Conservation (phyloP, 164 flowering plant genomes). For the Taxillus chinensis region DNA sequence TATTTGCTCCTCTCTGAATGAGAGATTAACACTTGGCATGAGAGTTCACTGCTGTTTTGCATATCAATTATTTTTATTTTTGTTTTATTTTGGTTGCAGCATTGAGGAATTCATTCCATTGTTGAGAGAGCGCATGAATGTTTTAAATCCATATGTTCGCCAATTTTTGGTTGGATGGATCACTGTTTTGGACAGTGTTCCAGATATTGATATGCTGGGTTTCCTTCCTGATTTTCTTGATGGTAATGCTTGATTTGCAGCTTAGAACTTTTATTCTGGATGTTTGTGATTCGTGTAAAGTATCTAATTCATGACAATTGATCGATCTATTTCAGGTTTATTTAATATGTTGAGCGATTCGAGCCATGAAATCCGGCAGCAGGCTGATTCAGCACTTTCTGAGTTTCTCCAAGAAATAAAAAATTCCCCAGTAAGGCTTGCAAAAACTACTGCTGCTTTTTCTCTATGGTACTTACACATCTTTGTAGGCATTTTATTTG, state of each 20-base stretch:
- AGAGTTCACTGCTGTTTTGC: constrained; percentile 1
- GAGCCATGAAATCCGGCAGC: constrained; percentile 94
- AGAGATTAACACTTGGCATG: constrained; percentile 2
- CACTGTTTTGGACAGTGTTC: constrained; percentile 96
- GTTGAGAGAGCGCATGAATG: constrained; percentile 94
- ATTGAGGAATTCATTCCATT: constrained; percentile 97
- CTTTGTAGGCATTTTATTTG: background rate
- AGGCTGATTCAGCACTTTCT: constrained; percentile 97
- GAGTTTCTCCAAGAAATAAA: constrained; percentile 98
- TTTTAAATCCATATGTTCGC: constrained; percentile 83
- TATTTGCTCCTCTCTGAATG: constrained; percentile 1
- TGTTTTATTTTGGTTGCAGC: constrained; percentile 31
- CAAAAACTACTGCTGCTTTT: background rate
- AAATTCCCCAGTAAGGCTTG: constrained; percentile 80
- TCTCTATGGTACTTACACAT: background rate
- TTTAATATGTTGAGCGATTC: constrained; percentile 96
- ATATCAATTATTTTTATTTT: background rate
- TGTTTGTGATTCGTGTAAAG: background rate
- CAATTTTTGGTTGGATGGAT: constrained; percentile 99
- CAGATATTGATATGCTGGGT: constrained; percentile 98
- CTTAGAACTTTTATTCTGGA: background rate
- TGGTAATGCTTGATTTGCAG: constrained; percentile 40
- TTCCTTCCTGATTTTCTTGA: constrained; percentile 99
- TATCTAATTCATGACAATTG: background rate
- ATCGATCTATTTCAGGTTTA: constrained; percentile 47